Base-by-base conservation (phyloP, 2,329 filamentous ascomycete species). In the Colletotrichum sp. region DNA sequence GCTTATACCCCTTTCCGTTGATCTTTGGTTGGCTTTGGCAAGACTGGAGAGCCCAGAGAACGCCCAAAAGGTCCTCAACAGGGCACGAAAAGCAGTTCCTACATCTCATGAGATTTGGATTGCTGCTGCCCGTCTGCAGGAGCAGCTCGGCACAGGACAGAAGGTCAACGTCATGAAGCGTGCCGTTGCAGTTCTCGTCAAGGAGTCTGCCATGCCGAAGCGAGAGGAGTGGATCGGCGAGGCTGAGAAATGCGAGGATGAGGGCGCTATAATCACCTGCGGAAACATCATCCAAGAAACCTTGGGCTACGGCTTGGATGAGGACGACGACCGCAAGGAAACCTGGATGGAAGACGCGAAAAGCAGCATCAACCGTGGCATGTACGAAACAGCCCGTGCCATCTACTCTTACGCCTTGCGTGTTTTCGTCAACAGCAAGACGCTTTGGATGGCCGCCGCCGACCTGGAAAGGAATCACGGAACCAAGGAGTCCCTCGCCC, bases 21-120 rank as follows among this genome's bases (percentile, higher is more conserved):
- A 99, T 82, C 87, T 99, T 2, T 99, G 97, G 97, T 90, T 99
- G 61, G 97, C 96, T 2, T 90, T 98, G 74, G 97, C 97, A 32
- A 94, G 96, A 44, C 89, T 99, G 1, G 96, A 98, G 84, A 94
- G 92, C 0, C 95, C 96, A 0, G 94, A 98, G 79, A 96, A 98
- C 80, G 97, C 98, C 2, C 96, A 98, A 82, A 95, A 96, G 81
- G 96, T 99, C 55, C 90, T 99, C 78, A 99, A 99, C 86, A 96
- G 93, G 84, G 98, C 98, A 36, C 94, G 97, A 78, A 98, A 98
- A 86, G 96, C 96, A 3, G 92, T 98, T 7, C 97, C 97, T 1
- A 97, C 96, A 2, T 98, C 96, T 32, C 92, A 97, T 85, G 96
- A 98, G 82, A 95, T 99, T 78, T 99, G 97, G 97, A 95, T 99